Percentiles rank a stretch among this genome's conserved stretches.
These are phyloP conservation scores for Chloris gayana DNA, from an alignment of 176 grass and related monocot species.

Conservation along the genomic window DNA sequence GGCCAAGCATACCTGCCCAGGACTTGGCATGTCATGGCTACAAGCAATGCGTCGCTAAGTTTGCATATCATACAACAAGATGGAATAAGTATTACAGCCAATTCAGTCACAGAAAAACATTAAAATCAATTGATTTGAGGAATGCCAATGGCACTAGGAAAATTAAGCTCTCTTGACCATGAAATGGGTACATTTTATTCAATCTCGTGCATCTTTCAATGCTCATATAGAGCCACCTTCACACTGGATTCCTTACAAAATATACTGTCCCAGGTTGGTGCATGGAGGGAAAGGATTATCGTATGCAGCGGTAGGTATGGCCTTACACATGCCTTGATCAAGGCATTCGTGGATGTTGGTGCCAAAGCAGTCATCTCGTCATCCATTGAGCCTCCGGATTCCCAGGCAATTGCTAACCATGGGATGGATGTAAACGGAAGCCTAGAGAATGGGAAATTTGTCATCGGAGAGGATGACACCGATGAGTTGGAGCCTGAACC, in stretches of 20 bases:
- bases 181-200: background rate
- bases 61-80: background rate
- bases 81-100: background rate
- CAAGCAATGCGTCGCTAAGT: background rate
- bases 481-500: slow-evolving; percentile 70
- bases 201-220: slow-evolving; percentile 4
- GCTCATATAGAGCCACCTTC: slow-evolving; percentile 8
- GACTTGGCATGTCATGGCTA: background rate
- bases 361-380: slow-evolving; percentile 92
- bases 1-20: background rate
- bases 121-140: background rate
- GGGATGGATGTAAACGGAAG: slow-evolving; percentile 56
- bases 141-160: background rate
- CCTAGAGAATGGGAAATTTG: slow-evolving; percentile 74
- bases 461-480: slow-evolving; percentile 84
- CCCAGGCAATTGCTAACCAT: slow-evolving; percentile 57
- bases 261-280: slow-evolving; percentile 68
- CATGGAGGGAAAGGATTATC: slow-evolving; percentile 93
- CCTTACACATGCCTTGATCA: slow-evolving; percentile 61
- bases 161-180: background rate
- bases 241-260: slow-evolving; percentile 22
- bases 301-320: slow-evolving; percentile 80
- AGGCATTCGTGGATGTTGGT: slow-evolving; percentile 86
- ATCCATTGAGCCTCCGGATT: slow-evolving; percentile 71
- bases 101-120: background rate